These are phyloP conservation scores for Colletotrichum cereale DNA, from an alignment of 2,329 filamentous ascomycete genomes.

Conservation along the genomic window DNA sequence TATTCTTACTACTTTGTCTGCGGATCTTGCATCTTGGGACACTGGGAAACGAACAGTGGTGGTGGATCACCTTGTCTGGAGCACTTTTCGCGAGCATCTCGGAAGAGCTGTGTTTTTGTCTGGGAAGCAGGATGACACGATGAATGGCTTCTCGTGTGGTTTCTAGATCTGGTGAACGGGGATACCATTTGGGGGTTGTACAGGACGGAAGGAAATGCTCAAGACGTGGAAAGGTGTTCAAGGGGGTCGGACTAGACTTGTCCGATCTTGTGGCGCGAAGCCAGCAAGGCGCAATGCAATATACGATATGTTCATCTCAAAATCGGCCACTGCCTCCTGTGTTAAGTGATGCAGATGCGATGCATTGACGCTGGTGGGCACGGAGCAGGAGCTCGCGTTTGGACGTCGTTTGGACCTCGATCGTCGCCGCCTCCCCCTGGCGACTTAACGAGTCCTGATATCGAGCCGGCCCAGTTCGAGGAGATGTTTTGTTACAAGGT, in stretches of 20 bases:
- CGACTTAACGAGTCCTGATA: neutral
- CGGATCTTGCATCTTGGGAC: constrained; percentile 24
- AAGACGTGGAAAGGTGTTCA: constrained; percentile 41
- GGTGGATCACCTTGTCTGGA: constrained; percentile 33
- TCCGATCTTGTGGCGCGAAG: constrained; percentile 35
- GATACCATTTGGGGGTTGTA: constrained; percentile 40
- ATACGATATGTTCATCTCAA: constrained; percentile 48
- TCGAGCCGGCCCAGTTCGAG: neutral
- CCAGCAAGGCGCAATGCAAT: constrained; percentile 51
- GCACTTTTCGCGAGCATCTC: constrained; percentile 40
- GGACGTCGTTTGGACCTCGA: neutral
- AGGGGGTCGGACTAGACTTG: constrained; percentile 9
- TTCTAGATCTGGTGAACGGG: constrained; percentile 30
- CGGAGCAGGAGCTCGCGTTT: neutral
- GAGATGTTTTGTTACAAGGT: neutral
- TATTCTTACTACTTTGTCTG: constrained; percentile 21
- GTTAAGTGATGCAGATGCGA: neutral
- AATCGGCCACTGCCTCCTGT: neutral
- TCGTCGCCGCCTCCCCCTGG: neutral
- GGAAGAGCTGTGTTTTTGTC: constrained; percentile 33
- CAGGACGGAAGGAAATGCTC: constrained; percentile 40
- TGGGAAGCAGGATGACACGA: constrained; percentile 41
- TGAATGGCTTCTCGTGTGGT: constrained; percentile 35
- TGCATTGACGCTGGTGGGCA: neutral
- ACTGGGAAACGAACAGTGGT: constrained; percentile 20